Evolutionary conservation across 2,329 filamentous ascomycete species (phyloP).

Genomic region (Phyllosticta capitalensis): DNA sequence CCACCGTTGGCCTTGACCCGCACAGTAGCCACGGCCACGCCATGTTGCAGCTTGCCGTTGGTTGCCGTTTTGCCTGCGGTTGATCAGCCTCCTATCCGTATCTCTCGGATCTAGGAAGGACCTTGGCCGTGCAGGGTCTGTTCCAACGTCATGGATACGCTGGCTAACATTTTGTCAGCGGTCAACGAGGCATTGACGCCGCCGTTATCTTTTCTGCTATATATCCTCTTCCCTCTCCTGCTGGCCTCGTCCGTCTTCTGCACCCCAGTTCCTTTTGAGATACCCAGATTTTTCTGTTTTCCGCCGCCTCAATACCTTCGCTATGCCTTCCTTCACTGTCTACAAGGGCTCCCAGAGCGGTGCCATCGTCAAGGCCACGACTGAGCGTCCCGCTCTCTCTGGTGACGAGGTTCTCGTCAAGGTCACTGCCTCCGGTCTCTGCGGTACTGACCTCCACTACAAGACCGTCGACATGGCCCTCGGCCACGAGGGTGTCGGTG

Average conservation of each 20-base stretch:
- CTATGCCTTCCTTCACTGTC: conserved; percentile 46
- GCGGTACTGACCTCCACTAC: conserved; percentile 46
- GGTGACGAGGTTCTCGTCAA: conserved; percentile 51
- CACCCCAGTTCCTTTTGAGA: not conserved
- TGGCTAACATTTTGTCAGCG: conserved; percentile 2
- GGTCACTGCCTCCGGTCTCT: conserved; percentile 58
- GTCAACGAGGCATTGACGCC: not conserved
- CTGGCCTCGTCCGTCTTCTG: not conserved
- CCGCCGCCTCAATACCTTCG: not conserved
- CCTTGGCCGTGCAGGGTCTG: conserved; percentile 2
- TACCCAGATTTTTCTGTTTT: not conserved
- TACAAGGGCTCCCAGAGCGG: conserved; percentile 54
- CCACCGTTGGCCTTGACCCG: not conserved
- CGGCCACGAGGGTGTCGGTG: conserved; percentile 47
- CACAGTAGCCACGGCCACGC: not conserved
- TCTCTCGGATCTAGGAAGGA: not conserved
- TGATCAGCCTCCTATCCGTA: not conserved
- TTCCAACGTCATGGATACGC: conserved; percentile 4
- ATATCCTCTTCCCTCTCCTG: not conserved
- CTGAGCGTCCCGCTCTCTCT: conserved; percentile 36
- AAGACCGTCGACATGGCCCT: conserved; percentile 36
- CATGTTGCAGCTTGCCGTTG: not conserved
- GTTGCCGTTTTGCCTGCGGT: not conserved
- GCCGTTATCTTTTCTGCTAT: conserved; percentile 3
- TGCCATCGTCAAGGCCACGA: conserved; percentile 42